A percentile compares a stretch with the other conserved stretches of the same genome.
Evolutionary conservation across 2,329 filamentous ascomycete genomes (phyloP).

Genomic region (Botrytis porri): DNA sequence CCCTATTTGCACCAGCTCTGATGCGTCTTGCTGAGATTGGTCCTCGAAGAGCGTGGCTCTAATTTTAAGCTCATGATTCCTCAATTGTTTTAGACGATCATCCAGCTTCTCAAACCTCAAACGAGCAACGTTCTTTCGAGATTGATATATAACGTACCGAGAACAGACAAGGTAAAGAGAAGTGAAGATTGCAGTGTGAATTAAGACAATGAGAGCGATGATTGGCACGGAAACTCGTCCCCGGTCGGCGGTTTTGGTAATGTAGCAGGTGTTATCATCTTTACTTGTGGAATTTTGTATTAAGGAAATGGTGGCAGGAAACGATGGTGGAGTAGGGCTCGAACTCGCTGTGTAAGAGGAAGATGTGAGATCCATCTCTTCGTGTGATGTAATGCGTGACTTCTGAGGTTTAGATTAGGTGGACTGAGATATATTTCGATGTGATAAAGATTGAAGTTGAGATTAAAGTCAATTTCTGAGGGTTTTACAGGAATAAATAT

Average conservation of each 20-base stretch:
- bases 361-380: neutral
- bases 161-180: fast-evolving
- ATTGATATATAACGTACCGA: too few species aligned
- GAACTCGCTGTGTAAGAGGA: neutral
- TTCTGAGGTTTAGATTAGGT: neutral
- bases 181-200: too few species aligned
- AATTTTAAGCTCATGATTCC: too few species aligned
- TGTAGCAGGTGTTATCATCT: neutral
- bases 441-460: neutral
- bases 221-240: too few species aligned
- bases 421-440: neutral
- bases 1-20: too few species aligned
- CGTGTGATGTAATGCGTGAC: neutral
- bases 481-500: neutral
- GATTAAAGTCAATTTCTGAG: neutral
- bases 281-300: neutral
- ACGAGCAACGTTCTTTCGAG: too few species aligned
- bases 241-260: neutral
- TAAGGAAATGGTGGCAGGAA: neutral
- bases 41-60: too few species aligned
- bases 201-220: too few species aligned
- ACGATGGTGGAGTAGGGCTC: neutral
- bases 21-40: too few species aligned
- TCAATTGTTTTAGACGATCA: too few species aligned
- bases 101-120: too few species aligned